phyloP scores from a whole-genome alignment of 768 basidiomycete species.

The Boletus bicolor region DNA sequence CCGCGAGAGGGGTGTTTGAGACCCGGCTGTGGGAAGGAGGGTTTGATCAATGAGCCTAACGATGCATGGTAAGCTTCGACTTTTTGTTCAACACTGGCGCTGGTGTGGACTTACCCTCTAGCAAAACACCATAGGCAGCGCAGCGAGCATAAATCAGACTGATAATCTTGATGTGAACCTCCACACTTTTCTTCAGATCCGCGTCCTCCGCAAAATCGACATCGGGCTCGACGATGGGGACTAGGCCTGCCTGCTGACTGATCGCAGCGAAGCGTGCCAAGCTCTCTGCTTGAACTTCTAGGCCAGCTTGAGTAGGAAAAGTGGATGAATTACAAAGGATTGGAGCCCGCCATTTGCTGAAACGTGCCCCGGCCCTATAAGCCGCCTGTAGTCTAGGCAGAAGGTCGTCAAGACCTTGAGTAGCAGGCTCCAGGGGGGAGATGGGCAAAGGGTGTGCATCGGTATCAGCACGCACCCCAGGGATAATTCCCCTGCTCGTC shows the following conservation, averaged over 20 bases:
- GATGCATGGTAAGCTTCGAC: not conserved
- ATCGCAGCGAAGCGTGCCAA: slow-evolving; percentile 48
- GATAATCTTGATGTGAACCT: slow-evolving; percentile 46
- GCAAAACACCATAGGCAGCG: slow-evolving; percentile 43
- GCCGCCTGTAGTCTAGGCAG: slow-evolving; percentile 42
- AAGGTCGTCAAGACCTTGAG: slow-evolving; percentile 49
- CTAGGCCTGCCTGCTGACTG: slow-evolving; percentile 49
- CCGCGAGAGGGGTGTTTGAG: slow-evolving; percentile 39
- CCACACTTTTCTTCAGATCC: slow-evolving; percentile 41
- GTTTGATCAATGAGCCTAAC: slow-evolving; percentile 48
- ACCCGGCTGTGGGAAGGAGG: slow-evolving; percentile 51
- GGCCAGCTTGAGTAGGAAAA: slow-evolving; percentile 39
- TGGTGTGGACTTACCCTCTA: slow-evolving; percentile 39
- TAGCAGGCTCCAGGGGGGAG: slow-evolving; percentile 44
- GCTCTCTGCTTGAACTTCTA: slow-evolving; percentile 47
- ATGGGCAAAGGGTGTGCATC: slow-evolving; percentile 45
- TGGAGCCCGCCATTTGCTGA: slow-evolving; percentile 51
- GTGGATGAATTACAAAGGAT: slow-evolving; percentile 43
- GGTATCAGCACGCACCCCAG: slow-evolving; percentile 49
- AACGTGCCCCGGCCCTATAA: slow-evolving; percentile 43
- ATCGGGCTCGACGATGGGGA: slow-evolving; percentile 54
- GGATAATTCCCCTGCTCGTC: slow-evolving; percentile 43
- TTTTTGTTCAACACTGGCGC: not conserved
- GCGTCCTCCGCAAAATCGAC: slow-evolving; percentile 49
- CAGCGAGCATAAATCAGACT: slow-evolving; percentile 45